Conservation (phyloP, 2,329 filamentous ascomycete species). For the Bipolaris gigantea region DNA sequence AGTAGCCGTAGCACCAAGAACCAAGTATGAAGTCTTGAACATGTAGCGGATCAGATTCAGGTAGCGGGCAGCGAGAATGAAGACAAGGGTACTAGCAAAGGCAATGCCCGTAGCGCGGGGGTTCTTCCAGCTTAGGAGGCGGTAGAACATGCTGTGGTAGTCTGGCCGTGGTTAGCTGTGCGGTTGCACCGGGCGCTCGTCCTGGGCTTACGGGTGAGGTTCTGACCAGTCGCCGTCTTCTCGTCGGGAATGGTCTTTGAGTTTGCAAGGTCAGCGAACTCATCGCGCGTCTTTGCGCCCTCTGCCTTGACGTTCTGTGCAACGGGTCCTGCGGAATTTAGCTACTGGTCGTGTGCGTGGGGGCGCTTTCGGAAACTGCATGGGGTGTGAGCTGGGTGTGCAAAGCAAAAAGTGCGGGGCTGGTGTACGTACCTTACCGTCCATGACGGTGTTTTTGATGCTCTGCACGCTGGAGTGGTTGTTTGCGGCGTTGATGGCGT, state of each 20-base stretch:
- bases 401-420: slow-evolving; percentile 2
- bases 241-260: slow-evolving; percentile 57
- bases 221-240: slow-evolving; percentile 62
- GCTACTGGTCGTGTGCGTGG: slow-evolving; percentile 21
- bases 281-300: slow-evolving; percentile 58
- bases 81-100: slow-evolving; percentile 57
- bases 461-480: slow-evolving; percentile 56
- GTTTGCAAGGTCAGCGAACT: slow-evolving; percentile 61
- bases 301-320: slow-evolving; percentile 61
- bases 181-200: background rate
- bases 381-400: slow-evolving; percentile 36
- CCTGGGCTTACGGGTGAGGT: slow-evolving; percentile 59
- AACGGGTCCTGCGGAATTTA: slow-evolving; percentile 53
- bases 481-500: slow-evolving; percentile 52
- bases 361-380: slow-evolving; percentile 29
- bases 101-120: slow-evolving; percentile 65
- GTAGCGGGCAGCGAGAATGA: slow-evolving; percentile 66
- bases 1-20: slow-evolving; percentile 61
- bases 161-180: slow-evolving; percentile 45
- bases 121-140: slow-evolving; percentile 68
- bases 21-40: slow-evolving; percentile 62
- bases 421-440: slow-evolving; percentile 48
- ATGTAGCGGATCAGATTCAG: slow-evolving; percentile 63
- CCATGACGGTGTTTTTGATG: slow-evolving; percentile 46
- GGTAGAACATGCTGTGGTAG: slow-evolving; percentile 69